Evolutionary conservation across 176 grass and related monocot species (phyloP), one percentile per base, ranked within the genome.

Genomic region (Ampelocalamus luodianensis): DNA sequence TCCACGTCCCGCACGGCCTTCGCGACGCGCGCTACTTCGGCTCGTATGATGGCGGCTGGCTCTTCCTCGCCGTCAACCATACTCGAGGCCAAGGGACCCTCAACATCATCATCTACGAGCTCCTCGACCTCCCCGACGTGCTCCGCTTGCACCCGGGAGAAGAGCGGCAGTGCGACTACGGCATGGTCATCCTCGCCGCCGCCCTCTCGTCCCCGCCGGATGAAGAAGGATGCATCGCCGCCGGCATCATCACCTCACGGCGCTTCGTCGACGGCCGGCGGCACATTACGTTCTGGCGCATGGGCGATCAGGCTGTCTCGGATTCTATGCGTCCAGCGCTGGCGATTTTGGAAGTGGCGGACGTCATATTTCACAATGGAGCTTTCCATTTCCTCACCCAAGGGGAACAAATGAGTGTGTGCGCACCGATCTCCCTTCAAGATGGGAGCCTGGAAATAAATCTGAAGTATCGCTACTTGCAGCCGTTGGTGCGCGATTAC

Each of bases 351-450:
- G 16, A 7, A 6, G 15, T 5, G 0, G 77, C 22, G 77, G 77
- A 79, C 77, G 10, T 79, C 61, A 17, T 79, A 6, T 48, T 1
- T 44, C 16, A 36, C 17, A 0, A 22, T 0, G 43, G 7, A 11
- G 15, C 16, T 8, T 79, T 79, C 77, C 26, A 49, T 14, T 65
- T 79, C 42, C 77, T 79, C 60, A 36, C 60, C 60, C 24, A 26
- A 20, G 42, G 62, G 17, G 77, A 65, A 0, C 6, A 46, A 23
- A 5, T 63, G 13, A 0, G 5, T 17, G n/a, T 20, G 59, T 45
- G 15, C 7, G 0, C 3, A 4, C 71, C 71, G 23, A 0, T 4
- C 13, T 9, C 46, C 1, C 16, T 0, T 1, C 2, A 14, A 10
- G 45, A 50, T 0, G 22, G 4, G 3, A 2, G 8, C 17, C 8